phyloP scores from a whole-genome alignment of 2,329 filamentous ascomycete species.

The Alternaria angustiovoidea region DNA sequence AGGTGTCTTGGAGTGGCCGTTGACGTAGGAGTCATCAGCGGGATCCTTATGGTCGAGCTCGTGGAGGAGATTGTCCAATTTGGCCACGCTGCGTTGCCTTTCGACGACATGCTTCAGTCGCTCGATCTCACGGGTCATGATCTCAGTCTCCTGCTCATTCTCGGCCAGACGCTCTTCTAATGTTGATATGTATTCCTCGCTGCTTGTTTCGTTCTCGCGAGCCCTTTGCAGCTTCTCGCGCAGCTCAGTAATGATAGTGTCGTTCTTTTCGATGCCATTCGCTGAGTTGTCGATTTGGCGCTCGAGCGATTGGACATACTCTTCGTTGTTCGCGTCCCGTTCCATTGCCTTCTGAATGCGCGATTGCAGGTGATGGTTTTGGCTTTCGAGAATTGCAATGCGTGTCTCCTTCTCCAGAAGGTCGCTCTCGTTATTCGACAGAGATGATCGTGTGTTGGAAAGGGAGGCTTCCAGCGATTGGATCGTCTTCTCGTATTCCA shows the following conservation, averaged over 20 bases:
- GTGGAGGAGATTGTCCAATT: slow-evolving; percentile 89
- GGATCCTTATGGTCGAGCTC: slow-evolving; percentile 74
- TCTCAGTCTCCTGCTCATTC: slow-evolving; percentile 91
- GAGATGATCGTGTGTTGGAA: slow-evolving; percentile 82
- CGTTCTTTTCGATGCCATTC: slow-evolving; percentile 91
- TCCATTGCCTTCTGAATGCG: slow-evolving; percentile 93
- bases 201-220: slow-evolving; percentile 87
- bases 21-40: slow-evolving; percentile 39
- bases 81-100: slow-evolving; percentile 91
- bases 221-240: slow-evolving; percentile 89
- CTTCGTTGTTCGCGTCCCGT: slow-evolving; percentile 88
- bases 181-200: slow-evolving; percentile 96
- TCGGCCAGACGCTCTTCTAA: slow-evolving; percentile 94
- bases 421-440: slow-evolving; percentile 84
- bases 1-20: slow-evolving; percentile 46
- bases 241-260: slow-evolving; percentile 82
- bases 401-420: slow-evolving; percentile 93
- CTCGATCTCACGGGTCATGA: slow-evolving; percentile 97
- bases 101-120: slow-evolving; percentile 94
- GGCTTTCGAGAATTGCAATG: slow-evolving; percentile 89
- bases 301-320: slow-evolving; percentile 91
- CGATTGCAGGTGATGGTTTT: slow-evolving; percentile 87
- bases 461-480: slow-evolving; percentile 91
- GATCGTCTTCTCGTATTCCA: slow-evolving; percentile 99
- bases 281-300: slow-evolving; percentile 88